Evolutionary conservation across 164 flowering plant genomes (phyloP), one percentile per base, ranked within the genome.

Genomic region (Brasenia schreberi): DNA sequence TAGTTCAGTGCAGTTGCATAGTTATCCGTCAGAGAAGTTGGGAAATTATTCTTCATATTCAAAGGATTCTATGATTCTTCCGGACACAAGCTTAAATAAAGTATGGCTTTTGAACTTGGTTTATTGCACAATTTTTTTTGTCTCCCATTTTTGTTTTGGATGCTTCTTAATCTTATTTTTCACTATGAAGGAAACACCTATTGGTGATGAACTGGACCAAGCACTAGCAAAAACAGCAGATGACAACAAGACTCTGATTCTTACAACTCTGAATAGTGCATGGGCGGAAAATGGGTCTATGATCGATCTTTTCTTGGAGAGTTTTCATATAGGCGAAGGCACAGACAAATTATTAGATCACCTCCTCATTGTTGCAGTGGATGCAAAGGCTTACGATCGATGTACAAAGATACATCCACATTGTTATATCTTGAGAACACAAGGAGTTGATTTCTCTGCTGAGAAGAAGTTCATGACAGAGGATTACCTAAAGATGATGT

Each of bases 221-320:
- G 65, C 78, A n/a, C 63, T 82, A 39, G 63, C 43, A 68, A 68
- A 10, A 33, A 79, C 78, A 19, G 43, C 81, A 23, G 78, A 64
- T 75, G 27, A 23, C 14, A 74, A 77, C 53, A 72, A 73, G 61
- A 73, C 80, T 11, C 76, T 82, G 14, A 71, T 82, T 42, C 6
- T 82, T 6, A 80, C 82, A 14, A 56, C 75, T 6, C 19, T 82
- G 12, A 70, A 77, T 33, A 45, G 71, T 42, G 72, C 75, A 45
- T 80, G 81, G 82, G 72, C 85, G 18, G 43, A 43, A 19, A 75
- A 80, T 2, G 70, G 59, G 62, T 77, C 82, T 6, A 14, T 79
- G 4, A 72, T 79, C 10, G 81, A 83, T 62, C 77, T 83, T 61
- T 77, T 83, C 69, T 76, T 81, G 0, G 74, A 77, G 75, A 80